Evolutionary conservation across 2,329 filamentous ascomycete species (phyloP).

Genomic region (Gnomoniopsis sp.): DNA sequence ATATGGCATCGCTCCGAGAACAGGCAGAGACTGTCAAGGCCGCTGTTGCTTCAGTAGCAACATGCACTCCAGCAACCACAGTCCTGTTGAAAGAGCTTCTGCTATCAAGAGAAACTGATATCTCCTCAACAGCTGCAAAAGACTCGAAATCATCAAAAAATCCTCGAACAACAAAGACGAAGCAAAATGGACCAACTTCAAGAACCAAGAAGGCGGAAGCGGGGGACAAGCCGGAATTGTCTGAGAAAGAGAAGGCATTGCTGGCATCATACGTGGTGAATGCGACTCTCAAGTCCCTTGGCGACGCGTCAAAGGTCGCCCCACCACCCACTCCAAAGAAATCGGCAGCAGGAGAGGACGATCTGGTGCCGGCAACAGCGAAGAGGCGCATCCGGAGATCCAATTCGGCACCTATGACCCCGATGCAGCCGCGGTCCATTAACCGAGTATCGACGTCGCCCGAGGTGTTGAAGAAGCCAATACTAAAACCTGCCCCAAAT

Average conservation of each 20-base stretch:
- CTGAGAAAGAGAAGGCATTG: slow-evolving; percentile 58
- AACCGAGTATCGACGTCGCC: slow-evolving; percentile 59
- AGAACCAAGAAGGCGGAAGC: slow-evolving; percentile 26
- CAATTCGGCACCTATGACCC: slow-evolving; percentile 56
- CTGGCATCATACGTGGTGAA: slow-evolving; percentile 75
- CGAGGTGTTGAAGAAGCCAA: slow-evolving; percentile 32
- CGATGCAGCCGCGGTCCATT: slow-evolving; percentile 57
- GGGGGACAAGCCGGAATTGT: slow-evolving; percentile 40
- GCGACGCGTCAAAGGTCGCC: slow-evolving; percentile 58
- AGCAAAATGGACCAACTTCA: slow-evolving; percentile 26
- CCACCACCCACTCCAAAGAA: slow-evolving; percentile 27
- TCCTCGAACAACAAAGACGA: slow-evolving; percentile 21
- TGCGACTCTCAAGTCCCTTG: slow-evolving; percentile 62
- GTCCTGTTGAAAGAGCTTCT: slow-evolving; percentile 44
- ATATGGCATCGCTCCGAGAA: slow-evolving; percentile 36
- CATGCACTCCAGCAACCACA: slow-evolving; percentile 44
- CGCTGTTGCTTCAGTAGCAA: slow-evolving; percentile 42
- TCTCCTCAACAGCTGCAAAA: slow-evolving; percentile 15
- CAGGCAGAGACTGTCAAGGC: slow-evolving; percentile 45
- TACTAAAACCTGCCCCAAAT: slow-evolving; percentile 24
- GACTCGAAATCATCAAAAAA: slow-evolving; percentile 23
- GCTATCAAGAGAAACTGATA: slow-evolving; percentile 29
- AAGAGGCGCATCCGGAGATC: slow-evolving; percentile 50
- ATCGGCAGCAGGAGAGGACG: slow-evolving; percentile 34
- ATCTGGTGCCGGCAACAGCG: slow-evolving; percentile 32